Conservation (phyloP, 139 green algal species). For the Picochlorum sp. region DNA sequence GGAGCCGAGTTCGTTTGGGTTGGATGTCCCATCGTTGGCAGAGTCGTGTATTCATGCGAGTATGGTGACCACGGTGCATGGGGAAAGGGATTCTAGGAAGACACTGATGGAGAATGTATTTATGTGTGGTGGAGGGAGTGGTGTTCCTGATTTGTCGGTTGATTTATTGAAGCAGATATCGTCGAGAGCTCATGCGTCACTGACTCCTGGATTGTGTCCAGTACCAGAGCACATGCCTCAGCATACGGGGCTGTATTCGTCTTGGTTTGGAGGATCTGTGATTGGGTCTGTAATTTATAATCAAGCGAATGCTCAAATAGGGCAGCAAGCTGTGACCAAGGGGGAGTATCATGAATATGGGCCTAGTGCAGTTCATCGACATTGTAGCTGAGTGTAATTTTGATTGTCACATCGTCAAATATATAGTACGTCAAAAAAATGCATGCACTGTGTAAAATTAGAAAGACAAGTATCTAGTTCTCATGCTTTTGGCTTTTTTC, state of each 20-base stretch:
- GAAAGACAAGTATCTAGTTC: no score
- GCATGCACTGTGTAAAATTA: no score
- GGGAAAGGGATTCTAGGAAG: conserved; percentile 21
- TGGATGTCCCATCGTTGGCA: no score
- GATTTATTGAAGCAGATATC: conserved; percentile 39
- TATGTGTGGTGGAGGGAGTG: conserved; percentile 44
- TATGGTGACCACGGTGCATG: no score
- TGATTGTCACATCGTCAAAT: no score
- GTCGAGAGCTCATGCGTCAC: conserved; percentile 16
- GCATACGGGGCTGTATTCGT: conserved; percentile 35
- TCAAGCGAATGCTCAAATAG: conserved; percentile 58
- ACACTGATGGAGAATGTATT: conserved; percentile 40
- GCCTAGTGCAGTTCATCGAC: conserved; percentile 53
- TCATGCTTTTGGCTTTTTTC: no score
- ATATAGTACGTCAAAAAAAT: no score
- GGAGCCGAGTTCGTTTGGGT: no score
- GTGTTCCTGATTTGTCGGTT: conserved; percentile 23
- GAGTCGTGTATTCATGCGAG: no score
- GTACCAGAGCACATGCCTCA: conserved; percentile 71
- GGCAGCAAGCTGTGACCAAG: conserved; percentile 40
- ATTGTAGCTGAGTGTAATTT: no score
- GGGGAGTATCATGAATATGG: conserved; percentile 79
- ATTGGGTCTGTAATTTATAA: conserved; percentile 64
- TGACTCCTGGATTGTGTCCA: conserved; percentile 18
- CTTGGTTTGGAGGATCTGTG: conserved; percentile 82